phyloP scores from a whole-genome alignment of 306 rosid genomes.

The Acmispon strigosus region DNA sequence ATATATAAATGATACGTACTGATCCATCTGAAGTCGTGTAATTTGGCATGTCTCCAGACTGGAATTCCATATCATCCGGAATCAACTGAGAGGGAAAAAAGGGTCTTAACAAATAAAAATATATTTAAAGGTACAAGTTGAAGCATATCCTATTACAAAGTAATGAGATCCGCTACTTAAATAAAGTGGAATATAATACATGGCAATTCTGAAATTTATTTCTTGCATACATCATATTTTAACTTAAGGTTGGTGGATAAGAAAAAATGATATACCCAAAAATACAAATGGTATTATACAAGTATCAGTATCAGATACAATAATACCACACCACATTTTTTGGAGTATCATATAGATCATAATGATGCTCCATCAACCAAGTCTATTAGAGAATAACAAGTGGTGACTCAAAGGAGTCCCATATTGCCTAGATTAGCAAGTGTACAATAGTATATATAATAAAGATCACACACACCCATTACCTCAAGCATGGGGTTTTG shows the following conservation, averaged over 20 bases:
- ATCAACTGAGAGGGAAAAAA: conserved; percentile 50
- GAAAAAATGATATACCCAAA: background rate
- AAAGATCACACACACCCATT: no score
- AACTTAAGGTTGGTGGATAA: background rate
- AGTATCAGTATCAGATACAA: no score
- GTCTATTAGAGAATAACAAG: no score
- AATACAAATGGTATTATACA: background rate
- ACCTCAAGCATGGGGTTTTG: no score
- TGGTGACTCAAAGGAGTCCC: no score
- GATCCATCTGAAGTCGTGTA: conserved; percentile 98
- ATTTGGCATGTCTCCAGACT: conserved; percentile 89
- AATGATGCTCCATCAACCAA: no score
- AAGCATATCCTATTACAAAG: conserved; percentile 10
- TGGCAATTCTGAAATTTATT: background rate
- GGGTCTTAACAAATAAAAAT: background rate
- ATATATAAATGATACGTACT: conserved; percentile 33
- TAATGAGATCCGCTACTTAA: background rate
- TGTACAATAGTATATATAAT: no score
- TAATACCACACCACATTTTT: no score
- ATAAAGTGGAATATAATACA: background rate
- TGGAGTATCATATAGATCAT: no score
- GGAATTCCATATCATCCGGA: conserved; percentile 99
- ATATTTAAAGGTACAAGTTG: background rate
- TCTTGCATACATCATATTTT: background rate
- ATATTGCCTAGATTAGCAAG: no score